phyloP scores from a whole-genome alignment of 371 early-diverging fungal genomes.

The Mucor sp. region DNA sequence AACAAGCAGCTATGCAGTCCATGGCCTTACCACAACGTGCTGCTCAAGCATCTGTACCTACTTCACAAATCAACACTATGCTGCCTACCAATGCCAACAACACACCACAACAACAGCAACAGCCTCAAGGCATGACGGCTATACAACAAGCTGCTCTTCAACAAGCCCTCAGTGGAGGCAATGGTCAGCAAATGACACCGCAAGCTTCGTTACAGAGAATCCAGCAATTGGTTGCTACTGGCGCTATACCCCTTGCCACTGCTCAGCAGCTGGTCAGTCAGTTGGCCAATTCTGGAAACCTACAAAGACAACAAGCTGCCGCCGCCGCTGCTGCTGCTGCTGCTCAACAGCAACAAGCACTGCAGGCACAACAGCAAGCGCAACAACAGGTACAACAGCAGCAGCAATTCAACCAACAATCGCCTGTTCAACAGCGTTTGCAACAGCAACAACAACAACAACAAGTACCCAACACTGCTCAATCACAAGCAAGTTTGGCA shows the following conservation, averaged over 20 bases:
- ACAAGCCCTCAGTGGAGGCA: constrained; percentile 19
- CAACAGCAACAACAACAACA: constrained; percentile 3
- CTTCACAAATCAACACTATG: constrained; percentile 25
- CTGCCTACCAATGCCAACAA: not conserved
- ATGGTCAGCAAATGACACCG: constrained; percentile 20
- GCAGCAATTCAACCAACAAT: constrained; percentile 20
- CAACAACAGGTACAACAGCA: constrained; percentile 24
- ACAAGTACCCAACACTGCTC: not conserved
- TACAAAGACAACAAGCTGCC: constrained; percentile 25
- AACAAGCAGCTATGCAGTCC: constrained; percentile 23
- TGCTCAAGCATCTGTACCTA: constrained; percentile 25
- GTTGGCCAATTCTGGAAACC: constrained; percentile 21
- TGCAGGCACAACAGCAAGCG: constrained; percentile 11
- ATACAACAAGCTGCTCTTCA: constrained; percentile 29
- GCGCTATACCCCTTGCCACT: constrained; percentile 28
- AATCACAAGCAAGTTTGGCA: constrained; percentile 1
- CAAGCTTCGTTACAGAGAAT: constrained; percentile 39
- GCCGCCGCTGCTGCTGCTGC: constrained; percentile 20
- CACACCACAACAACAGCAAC: not conserved
- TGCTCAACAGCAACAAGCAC: constrained; percentile 23
- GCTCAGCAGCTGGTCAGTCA: constrained; percentile 41
- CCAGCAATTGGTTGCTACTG: constrained; percentile 31
- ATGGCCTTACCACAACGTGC: constrained; percentile 11
- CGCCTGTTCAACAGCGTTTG: constrained; percentile 23
- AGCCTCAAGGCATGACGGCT: constrained; percentile 10